A percentile compares a stretch with the other conserved stretches of the same genome.
These are phyloP conservation scores for Phialophora expanda DNA, from an alignment of 2,329 filamentous ascomycete genomes.

Conservation along the genomic window DNA sequence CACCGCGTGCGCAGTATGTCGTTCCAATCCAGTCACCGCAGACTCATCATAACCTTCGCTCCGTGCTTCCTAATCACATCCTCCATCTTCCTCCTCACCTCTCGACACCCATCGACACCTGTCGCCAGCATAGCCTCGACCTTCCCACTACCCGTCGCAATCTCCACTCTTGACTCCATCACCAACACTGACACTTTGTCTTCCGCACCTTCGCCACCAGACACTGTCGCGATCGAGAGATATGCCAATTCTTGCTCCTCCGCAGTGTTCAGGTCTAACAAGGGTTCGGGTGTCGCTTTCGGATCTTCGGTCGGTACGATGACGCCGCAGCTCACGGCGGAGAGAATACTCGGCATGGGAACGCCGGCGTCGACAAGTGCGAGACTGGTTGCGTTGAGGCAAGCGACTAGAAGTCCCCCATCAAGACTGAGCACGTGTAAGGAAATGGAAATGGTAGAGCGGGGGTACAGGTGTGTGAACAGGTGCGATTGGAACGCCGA, in stretches of 20 bases:
- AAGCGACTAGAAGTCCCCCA: constrained; percentile 84
- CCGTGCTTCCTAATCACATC: constrained; percentile 62
- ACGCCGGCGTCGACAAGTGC: constrained; percentile 94
- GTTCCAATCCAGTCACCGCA: constrained; percentile 18
- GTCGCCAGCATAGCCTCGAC: constrained; percentile 93
- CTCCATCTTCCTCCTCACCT: constrained; percentile 81
- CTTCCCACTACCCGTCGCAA: constrained; percentile 57
- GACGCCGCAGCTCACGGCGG: constrained; percentile 83
- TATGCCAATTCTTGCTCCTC: constrained; percentile 79
- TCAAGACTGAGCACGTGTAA: constrained; percentile 89
- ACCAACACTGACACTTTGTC: constrained; percentile 75
- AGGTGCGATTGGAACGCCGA: constrained; percentile 77
- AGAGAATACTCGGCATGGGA: constrained; percentile 90
- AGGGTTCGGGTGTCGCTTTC: constrained; percentile 43
- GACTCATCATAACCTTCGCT: constrained; percentile 35
- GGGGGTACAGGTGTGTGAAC: constrained; percentile 86
- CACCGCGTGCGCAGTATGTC: not conserved
- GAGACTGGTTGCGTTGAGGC: constrained; percentile 87
- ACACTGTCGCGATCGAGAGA: constrained; percentile 81
- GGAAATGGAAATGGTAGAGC: constrained; percentile 80
- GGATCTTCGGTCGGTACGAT: constrained; percentile 45
- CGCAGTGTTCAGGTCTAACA: constrained; percentile 52
- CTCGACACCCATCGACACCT: constrained; percentile 87
- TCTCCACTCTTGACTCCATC: constrained; percentile 88
- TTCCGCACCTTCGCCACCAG: constrained; percentile 63